Conservation (phyloP, 140 eudicot genomes). For the Stevia rebaudiana region DNA sequence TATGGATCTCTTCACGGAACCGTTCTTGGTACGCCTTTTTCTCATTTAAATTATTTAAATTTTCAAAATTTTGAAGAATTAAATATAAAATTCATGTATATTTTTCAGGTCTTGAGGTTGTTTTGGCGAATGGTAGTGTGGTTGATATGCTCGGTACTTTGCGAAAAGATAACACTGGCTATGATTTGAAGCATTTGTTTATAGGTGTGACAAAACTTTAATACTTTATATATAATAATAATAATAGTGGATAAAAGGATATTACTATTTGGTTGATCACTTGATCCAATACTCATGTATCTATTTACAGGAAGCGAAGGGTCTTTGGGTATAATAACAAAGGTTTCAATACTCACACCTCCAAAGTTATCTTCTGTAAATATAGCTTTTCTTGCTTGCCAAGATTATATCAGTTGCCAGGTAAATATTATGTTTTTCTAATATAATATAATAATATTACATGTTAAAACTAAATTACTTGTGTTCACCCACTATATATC, state of each 20-base stretch:
- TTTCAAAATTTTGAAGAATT: background rate
- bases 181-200: conserved; percentile 94
- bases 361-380: conserved; percentile 72
- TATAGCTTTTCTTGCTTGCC: conserved; percentile 89
- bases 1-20: conserved; percentile 96
- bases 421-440: conserved; percentile 34
- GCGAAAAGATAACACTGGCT: conserved; percentile 96
- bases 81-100: background rate
- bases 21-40: conserved; percentile 61
- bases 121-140: conserved; percentile 85
- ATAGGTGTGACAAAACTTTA: conserved; percentile 50
- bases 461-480: background rate
- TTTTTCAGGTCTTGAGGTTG: conserved; percentile 85
- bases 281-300: conserved; percentile 6
- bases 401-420: conserved; percentile 91
- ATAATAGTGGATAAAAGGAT: background rate
- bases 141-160: conserved; percentile 93
- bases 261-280: background rate
- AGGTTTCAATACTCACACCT: conserved; percentile 91
- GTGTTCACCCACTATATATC: background rate
- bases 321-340: conserved; percentile 79
- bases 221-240: conserved; percentile 13
- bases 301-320: conserved; percentile 88
- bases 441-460: background rate
- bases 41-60: background rate